Evolutionary conservation across 495 filamentous ascomycete genomes (phyloP), one percentile per base, ranked within the genome.

Genomic region (Pyrenopolyporus hunteri): DNA sequence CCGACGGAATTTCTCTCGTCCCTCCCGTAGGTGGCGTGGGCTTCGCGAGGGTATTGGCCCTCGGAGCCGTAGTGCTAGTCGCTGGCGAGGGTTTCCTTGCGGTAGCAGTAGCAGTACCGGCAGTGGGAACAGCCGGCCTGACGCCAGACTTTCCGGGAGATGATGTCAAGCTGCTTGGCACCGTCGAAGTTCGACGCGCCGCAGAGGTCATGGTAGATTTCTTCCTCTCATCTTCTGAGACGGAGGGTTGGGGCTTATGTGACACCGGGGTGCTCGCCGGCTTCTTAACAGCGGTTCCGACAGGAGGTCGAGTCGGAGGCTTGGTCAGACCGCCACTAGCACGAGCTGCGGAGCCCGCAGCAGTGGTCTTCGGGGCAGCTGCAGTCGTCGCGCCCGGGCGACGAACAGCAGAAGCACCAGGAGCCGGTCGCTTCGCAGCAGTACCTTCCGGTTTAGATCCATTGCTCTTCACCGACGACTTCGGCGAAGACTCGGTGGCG

Each of bases 151-250:
- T 81, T 42, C 69, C 63, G 2, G 80, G 80, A 46, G 78, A 78
- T 22, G 71, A 66, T 13, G 68, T 60, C 17, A 64, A 48, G 33
- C 64, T 68, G 31, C 70, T 52, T 28, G 68, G 64, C 0, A 67
- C 71, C 4, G 66, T 69, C 7, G 77, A 78, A 31, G 74, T 71
- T 35, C 78, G 77, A 51, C 77, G 74, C 9, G 76, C 65, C 7
- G 76, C 57, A 19, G 69, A 72, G 4, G 71, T 69, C 36, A 74
- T 64, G n/a, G 69, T 71, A 3, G 71, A 63, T 20, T 64, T 66
- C 68, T 75, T 80, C 67, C 75, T 78, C 51, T 81, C 79, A 42
- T 80, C 78, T 42, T 81, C 79, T 11, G 78, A 76, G 11, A 76
- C 63, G 19, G 78, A 80, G 2, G 78, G 73, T 11, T 74, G 75